phyloP scores from a whole-genome alignment of 495 filamentous ascomycete species.

The Annulohypoxylon stygium region DNA sequence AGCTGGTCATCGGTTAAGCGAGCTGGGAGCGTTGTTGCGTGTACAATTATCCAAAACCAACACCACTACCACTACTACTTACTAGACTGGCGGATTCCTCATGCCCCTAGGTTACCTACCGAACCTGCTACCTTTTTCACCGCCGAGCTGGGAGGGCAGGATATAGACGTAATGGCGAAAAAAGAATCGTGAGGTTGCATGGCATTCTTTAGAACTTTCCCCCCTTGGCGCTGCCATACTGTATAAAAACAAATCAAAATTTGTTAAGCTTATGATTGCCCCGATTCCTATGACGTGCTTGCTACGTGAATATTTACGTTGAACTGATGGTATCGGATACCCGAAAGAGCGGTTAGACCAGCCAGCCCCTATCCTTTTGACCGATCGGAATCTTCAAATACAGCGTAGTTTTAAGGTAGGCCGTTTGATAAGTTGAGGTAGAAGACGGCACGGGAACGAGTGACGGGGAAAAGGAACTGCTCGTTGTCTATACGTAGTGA shows the following conservation, averaged over 20 bases:
- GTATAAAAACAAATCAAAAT: slow-evolving; percentile 51
- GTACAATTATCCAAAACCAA: slow-evolving; percentile 44
- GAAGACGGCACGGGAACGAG: not conserved
- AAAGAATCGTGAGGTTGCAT: slow-evolving; percentile 48
- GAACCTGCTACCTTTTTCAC: slow-evolving; percentile 4
- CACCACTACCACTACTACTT: not conserved
- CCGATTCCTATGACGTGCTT: not conserved
- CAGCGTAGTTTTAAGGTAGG: not conserved
- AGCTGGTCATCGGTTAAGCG: slow-evolving; percentile 82
- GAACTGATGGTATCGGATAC: not conserved
- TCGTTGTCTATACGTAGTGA: too few species aligned
- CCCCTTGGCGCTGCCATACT: slow-evolving; percentile 43
- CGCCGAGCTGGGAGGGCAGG: slow-evolving; percentile 29
- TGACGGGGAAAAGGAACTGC: too few species aligned
- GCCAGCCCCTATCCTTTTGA: not conserved
- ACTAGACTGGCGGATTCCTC: slow-evolving; percentile 44
- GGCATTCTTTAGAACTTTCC: slow-evolving; percentile 49
- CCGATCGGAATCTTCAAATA: too few species aligned
- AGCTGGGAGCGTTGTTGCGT: not conserved
- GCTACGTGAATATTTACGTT: not conserved
- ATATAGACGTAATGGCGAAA: slow-evolving; percentile 47
- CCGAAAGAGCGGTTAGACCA: not conserved
- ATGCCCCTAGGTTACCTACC: slow-evolving; percentile 12
- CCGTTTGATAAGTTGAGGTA: not conserved
- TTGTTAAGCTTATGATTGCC: slow-evolving; percentile 38